Percentiles rank a stretch among this genome's conserved stretches.
These are phyloP conservation scores for Curvularia spicifera DNA, from an alignment of 2,329 filamentous ascomycete genomes.

Conservation along the genomic window DNA sequence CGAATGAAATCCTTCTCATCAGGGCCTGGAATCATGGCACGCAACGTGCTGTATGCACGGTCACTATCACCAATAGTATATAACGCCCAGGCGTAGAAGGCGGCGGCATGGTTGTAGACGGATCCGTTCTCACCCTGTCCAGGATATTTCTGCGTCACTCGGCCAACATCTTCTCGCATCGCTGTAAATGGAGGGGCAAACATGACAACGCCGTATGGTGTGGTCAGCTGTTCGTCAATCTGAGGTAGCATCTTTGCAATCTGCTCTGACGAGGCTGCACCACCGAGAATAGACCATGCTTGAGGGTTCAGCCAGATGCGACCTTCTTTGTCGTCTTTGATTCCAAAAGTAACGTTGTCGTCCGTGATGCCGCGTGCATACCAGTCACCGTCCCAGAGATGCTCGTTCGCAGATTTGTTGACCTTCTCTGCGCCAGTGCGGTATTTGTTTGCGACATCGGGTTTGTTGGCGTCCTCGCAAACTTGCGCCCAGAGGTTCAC, in stretches of 20 bases:
- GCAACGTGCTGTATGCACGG: conserved; percentile 59
- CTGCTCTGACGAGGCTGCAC: conserved; percentile 56
- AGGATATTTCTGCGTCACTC: conserved; percentile 65
- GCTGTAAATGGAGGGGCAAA: conserved; percentile 61
- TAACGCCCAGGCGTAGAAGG: conserved; percentile 62
- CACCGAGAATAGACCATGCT: conserved; percentile 62
- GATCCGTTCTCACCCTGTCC: conserved; percentile 65
- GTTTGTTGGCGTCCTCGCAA: conserved; percentile 55
- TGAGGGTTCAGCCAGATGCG: conserved; percentile 66
- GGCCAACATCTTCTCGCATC: conserved; percentile 66
- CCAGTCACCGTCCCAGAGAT: conserved; percentile 65
- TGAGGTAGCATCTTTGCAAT: conserved; percentile 56
- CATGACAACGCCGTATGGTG: conserved; percentile 63
- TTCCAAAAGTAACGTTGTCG: conserved; percentile 60
- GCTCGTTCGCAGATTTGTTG: conserved; percentile 59
- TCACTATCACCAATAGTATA: conserved; percentile 60
- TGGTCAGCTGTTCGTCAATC: conserved; percentile 60
- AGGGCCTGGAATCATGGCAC: conserved; percentile 63
- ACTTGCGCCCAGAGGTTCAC: conserved; percentile 61
- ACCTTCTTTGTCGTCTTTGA: conserved; percentile 59
- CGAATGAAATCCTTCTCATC: conserved; percentile 58
- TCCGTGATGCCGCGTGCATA: conserved; percentile 65
- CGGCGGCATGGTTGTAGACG: conserved; percentile 64
- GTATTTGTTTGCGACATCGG: conserved; percentile 54
- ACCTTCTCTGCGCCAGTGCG: conserved; percentile 54